phyloP scores from a whole-genome alignment of 1,139 yeast species.

The Candida albicans region DNA sequence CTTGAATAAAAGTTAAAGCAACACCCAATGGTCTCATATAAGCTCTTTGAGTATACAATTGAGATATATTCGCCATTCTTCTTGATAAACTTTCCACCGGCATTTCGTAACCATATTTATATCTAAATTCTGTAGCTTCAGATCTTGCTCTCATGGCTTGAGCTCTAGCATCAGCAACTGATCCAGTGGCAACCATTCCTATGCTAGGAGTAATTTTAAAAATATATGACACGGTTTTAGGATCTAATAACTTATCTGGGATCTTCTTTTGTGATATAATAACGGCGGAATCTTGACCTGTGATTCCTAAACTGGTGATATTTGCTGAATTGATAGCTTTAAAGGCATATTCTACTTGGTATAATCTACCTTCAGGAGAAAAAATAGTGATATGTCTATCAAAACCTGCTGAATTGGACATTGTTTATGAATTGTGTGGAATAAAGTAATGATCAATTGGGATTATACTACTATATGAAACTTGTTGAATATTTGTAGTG shows the following conservation, averaged over 20 bases:
- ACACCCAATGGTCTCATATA: slow-evolving; percentile 98
- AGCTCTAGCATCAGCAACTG: slow-evolving; percentile 94
- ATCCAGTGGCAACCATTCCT: slow-evolving; percentile 94
- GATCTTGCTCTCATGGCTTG: slow-evolving; percentile 87
- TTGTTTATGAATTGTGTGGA: not conserved
- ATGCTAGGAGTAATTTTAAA: slow-evolving; percentile 79
- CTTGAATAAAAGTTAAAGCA: slow-evolving; percentile 82
- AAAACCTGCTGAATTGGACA: slow-evolving; percentile 77
- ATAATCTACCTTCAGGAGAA: slow-evolving; percentile 96
- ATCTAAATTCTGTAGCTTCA: slow-evolving; percentile 93
- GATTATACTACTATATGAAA: not conserved
- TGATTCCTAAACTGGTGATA: slow-evolving; percentile 82
- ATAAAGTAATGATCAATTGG: not conserved
- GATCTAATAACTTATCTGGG: slow-evolving; percentile 89
- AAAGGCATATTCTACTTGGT: slow-evolving; percentile 97
- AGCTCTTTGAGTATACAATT: slow-evolving; percentile 96
- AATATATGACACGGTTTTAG: slow-evolving; percentile 79
- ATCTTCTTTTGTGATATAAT: slow-evolving; percentile 92
- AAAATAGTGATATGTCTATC: slow-evolving; percentile 98
- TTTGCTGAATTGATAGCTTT: slow-evolving; percentile 94
- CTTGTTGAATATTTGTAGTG: slow-evolving; percentile 1
- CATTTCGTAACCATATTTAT: slow-evolving; percentile 94
- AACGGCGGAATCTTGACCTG: slow-evolving; percentile 89
- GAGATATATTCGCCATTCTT: slow-evolving; percentile 93
- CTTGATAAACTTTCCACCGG: slow-evolving; percentile 93